These are phyloP conservation scores for Orbilia javanica DNA, from an alignment of 2,329 filamentous ascomycete genomes.

Conservation along the genomic window DNA sequence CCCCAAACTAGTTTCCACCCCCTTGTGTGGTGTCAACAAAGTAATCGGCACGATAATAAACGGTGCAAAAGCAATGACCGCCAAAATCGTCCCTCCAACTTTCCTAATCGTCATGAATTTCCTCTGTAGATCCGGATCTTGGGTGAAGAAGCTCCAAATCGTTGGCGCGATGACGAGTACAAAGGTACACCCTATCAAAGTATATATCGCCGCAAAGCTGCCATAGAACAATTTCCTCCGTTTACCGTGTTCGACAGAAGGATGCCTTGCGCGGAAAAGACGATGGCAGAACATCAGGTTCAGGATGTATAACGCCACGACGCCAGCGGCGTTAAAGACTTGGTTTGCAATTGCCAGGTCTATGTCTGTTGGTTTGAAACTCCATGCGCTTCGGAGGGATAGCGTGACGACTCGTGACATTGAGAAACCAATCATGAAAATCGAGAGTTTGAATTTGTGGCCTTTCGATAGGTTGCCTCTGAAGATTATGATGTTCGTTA, in stretches of 20 bases:
- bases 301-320: slow-evolving; percentile 80
- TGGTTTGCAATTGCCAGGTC: slow-evolving; percentile 72
- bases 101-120: slow-evolving; percentile 46
- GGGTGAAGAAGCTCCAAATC: slow-evolving; percentile 51
- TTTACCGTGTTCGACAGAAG: slow-evolving; percentile 63
- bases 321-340: slow-evolving; percentile 79
- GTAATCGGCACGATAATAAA: slow-evolving; percentile 71
- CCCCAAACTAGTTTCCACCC: slow-evolving; percentile 37
- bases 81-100: slow-evolving; percentile 73
- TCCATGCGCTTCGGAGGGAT: slow-evolving; percentile 71
- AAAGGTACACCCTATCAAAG: slow-evolving; percentile 67
- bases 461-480: slow-evolving; percentile 62
- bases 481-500: slow-evolving; percentile 56
- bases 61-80: slow-evolving; percentile 76
- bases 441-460: slow-evolving; percentile 66
- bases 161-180: slow-evolving; percentile 41
- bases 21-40: slow-evolving; percentile 67
- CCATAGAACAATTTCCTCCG: slow-evolving; percentile 71
- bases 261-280: slow-evolving; percentile 79
- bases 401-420: slow-evolving; percentile 66
- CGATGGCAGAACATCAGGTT: slow-evolving; percentile 84
- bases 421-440: slow-evolving; percentile 61
- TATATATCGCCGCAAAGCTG: slow-evolving; percentile 72
- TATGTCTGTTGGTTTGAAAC: slow-evolving; percentile 65
- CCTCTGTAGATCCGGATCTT: slow-evolving; percentile 19